Evolutionary conservation across 1,284 basidiomycete species (phyloP).

Genomic region (Austropuccinia psidii): DNA sequence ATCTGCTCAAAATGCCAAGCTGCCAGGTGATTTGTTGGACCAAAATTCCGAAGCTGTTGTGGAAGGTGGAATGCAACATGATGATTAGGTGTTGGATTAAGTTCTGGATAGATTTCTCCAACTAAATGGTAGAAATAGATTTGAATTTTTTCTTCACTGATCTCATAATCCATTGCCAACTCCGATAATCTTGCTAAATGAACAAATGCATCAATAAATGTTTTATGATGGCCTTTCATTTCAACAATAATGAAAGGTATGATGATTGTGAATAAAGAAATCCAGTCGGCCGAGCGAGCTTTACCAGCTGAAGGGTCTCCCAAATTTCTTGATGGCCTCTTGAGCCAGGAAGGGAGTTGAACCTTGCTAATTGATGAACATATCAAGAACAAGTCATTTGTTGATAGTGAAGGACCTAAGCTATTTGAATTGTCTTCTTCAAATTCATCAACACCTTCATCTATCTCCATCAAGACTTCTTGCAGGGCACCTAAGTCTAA

Average conservation of each 20-base stretch:
- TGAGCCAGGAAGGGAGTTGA: slow-evolving; percentile 24
- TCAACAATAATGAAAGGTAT: slow-evolving; percentile 27
- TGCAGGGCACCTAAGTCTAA: slow-evolving; percentile 14
- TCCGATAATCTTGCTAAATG: slow-evolving; percentile 12
- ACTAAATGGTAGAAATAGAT: slow-evolving; percentile 24
- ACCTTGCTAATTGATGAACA: too few relatives aligned
- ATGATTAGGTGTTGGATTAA: slow-evolving; percentile 27
- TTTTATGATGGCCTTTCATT: background rate
- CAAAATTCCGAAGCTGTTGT: background rate
- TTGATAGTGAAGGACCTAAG: too few relatives aligned
- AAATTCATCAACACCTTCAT: background rate
- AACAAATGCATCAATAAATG: background rate
- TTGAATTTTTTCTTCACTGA: background rate
- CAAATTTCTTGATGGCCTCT: slow-evolving; percentile 8
- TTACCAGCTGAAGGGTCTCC: slow-evolving; percentile 19
- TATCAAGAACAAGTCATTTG: too few relatives aligned
- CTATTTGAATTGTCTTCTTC: too few relatives aligned
- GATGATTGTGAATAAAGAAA: slow-evolving; percentile 7
- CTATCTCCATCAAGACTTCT: slow-evolving; percentile 25
- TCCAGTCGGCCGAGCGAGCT: slow-evolving; percentile 25
- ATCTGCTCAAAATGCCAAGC: slow-evolving; percentile 33
- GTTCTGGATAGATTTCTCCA: background rate
- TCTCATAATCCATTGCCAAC: slow-evolving; percentile 17
- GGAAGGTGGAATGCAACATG: slow-evolving; percentile 26
- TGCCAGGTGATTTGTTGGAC: slow-evolving; percentile 22